Evolutionary conservation across 1,284 basidiomycete species (phyloP).

Genomic region (Microbotryum scabiosae): DNA sequence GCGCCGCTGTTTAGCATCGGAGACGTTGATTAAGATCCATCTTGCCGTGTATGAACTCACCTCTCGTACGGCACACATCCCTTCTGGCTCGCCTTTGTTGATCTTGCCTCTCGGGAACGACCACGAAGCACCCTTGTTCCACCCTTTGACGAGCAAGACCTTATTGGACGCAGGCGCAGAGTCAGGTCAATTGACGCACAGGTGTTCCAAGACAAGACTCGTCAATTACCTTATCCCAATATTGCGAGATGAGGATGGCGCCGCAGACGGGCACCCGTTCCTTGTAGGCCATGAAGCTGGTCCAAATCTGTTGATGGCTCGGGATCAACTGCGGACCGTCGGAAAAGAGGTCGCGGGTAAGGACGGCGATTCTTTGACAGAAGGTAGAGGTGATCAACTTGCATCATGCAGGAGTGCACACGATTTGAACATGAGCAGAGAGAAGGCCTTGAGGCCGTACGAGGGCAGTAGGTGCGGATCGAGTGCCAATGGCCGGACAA

Average conservation of each 20-base stretch:
- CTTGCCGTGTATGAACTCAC: conserved; percentile 45
- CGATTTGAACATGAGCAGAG: conserved; percentile 77
- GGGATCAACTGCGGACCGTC: conserved; percentile 43
- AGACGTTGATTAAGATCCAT: neutral
- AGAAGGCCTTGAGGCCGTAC: conserved; percentile 82
- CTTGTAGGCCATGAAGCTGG: conserved; percentile 84
- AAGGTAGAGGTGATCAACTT: neutral
- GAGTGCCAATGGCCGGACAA: conserved; percentile 67
- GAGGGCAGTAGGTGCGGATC: conserved; percentile 74
- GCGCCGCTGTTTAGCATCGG: neutral
- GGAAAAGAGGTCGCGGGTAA: no score
- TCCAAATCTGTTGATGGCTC: conserved; percentile 29
- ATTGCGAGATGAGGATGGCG: conserved; percentile 84
- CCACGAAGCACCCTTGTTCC: conserved; percentile 94
- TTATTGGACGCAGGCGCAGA: conserved; percentile 36
- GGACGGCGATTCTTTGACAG: neutral
- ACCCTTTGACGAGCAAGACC: conserved; percentile 93
- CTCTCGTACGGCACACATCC: conserved; percentile 80
- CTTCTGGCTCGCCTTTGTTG: conserved; percentile 79
- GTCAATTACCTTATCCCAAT: conserved; percentile 73
- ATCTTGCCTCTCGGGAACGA: conserved; percentile 99
- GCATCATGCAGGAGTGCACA: conserved; percentile 65
- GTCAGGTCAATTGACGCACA: neutral
- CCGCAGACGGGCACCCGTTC: conserved; percentile 97
- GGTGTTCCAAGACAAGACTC: conserved; percentile 18